Base-by-base conservation (phyloP, 768 basidiomycete species). In the Hygrophoropsis aurantiaca region DNA sequence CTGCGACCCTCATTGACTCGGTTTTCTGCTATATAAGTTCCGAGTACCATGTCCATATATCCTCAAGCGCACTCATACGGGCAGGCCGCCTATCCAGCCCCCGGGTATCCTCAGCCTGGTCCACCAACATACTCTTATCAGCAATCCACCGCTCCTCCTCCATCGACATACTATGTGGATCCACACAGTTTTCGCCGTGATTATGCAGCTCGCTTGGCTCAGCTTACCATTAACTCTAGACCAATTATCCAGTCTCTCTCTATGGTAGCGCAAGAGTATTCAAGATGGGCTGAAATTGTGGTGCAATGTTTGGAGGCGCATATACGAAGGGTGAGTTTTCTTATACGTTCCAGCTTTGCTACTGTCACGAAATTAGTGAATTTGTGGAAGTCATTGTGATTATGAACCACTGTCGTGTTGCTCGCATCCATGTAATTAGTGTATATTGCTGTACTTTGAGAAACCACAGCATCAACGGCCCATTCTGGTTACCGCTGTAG, bases 211-310 rank as follows among this genome's bases (percentile, higher is more conserved):
- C 83, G 88, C 51, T 82, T 97, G 45, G 72, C 80, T 58, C 82
- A 85, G 53, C 85, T 99, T 53, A 90, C 84, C 42, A 85, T 94
- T 76, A 99, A 98, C 71, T 95, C 94, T 56, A 85, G 94, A 60
- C 87, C 92, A 9, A 83, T 97, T 52, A 99, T 99, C 54, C 92
- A 97, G 71, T 80, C 79, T 51, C 70, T 99, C 13, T 97, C 97
- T 26, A 84, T 94, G 78, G 80, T 90, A 56, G 95, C 97, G 44
- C 88, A 92, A 70, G 89, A 95, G 46, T 86, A 88, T 64, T 69
- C 79, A 32, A 80, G 86, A 35, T 90, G 83, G 70, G 81, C 85
- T 45, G 82, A 85, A 44, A 81, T 90, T 51, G 87, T 94, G 20
- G 83, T 83, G 1, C 81, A 90, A 53, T 90, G 87, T 62, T 66